Base-by-base conservation (phyloP, 2,329 filamentous ascomycete genomes). In the Phyllosticta paracitricarpa region DNA sequence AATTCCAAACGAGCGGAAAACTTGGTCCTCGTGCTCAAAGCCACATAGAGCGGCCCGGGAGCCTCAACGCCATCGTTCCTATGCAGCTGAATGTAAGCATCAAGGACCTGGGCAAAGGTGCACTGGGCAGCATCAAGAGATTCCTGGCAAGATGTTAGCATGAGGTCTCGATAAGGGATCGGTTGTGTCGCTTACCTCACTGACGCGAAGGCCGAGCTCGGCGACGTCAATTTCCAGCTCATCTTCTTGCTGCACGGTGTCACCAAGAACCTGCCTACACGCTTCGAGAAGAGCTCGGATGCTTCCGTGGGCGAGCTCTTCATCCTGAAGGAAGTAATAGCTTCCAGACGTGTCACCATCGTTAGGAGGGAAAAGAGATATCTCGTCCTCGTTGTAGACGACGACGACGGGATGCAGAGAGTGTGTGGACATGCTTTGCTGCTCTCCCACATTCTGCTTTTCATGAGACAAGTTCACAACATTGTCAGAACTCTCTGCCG, bases 311-410 rank as follows among this genome's bases (percentile, higher is more conserved):
- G 79, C 78, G 51, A 86, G 70, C 30, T 76, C 76, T 64, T 80
- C 76, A 66, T 87, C 80, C 64, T 81, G 76, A 24, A 87, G 73
- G 53, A 87, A 82, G 63, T 78, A 85, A 64, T 78, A 85, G 0
- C 77, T 78, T 64, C 82, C 78, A 6, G 81, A 78, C 30, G 79
- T 76, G 61, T 82, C 79, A 61, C 78, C 76, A 63, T 79, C 77
- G 24, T 75, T 74, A 2, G 81, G 82, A 40, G 82, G 82, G 66
- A 87, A 86, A 7, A 87, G 70, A 14, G 79, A 81, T 64, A 85
- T 83, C 60, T 83, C 79, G 57, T 75, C 76, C 14, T 78, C 79
- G 63, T 80, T 77, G 67, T 84, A 86, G n/a, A 78, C 68, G 19
- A 86, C 76, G 51, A 63, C 62, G 7, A 61, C 58, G 12, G 62